Percentiles rank a stretch among this genome's conserved stretches.
Conservation (phyloP, 2,329 filamentous ascomycete genomes). For the Epicoccum nigrum region DNA sequence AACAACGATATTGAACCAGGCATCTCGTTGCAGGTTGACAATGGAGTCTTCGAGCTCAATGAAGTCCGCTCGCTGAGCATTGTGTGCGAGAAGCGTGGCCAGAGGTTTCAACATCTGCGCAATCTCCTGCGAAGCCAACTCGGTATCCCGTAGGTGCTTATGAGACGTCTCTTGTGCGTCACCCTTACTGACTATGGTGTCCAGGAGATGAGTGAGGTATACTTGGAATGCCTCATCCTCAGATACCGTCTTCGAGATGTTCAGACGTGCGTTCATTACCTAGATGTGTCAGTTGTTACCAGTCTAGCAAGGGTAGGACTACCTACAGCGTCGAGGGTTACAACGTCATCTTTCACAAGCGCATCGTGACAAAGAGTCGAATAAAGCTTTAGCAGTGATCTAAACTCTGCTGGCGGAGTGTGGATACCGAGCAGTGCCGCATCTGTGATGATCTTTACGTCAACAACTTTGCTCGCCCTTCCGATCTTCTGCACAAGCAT, state of each 20-base stretch:
- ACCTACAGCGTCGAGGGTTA: slow-evolving; percentile 74
- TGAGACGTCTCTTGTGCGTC: slow-evolving; percentile 76
- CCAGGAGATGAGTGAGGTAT: slow-evolving; percentile 82
- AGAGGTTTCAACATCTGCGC: slow-evolving; percentile 84
- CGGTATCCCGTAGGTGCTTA: slow-evolving; percentile 76
- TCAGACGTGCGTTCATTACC: slow-evolving; percentile 78
- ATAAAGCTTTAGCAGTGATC: slow-evolving; percentile 83
- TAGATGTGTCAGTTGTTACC: slow-evolving; percentile 35
- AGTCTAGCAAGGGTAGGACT: background rate
- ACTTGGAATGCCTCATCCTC: slow-evolving; percentile 79
- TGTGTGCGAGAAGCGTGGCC: slow-evolving; percentile 76
- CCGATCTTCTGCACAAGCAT: slow-evolving; percentile 97
- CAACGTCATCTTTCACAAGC: slow-evolving; percentile 69
- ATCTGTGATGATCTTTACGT: slow-evolving; percentile 84
- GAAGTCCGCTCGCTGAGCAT: slow-evolving; percentile 64
- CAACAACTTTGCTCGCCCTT: slow-evolving; percentile 79
- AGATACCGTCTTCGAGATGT: slow-evolving; percentile 73
- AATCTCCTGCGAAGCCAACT: slow-evolving; percentile 85
- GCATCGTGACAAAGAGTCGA: slow-evolving; percentile 76
- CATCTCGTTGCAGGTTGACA: slow-evolving; percentile 78
- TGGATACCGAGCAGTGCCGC: slow-evolving; percentile 77
- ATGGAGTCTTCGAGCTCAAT: slow-evolving; percentile 55
- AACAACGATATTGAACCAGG: slow-evolving; percentile 97
- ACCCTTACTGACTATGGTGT: slow-evolving; percentile 87
- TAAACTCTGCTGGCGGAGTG: slow-evolving; percentile 82